Conservation (phyloP, 352 stramenopile genomes). For the Phytophthora fragariaefolia region DNA sequence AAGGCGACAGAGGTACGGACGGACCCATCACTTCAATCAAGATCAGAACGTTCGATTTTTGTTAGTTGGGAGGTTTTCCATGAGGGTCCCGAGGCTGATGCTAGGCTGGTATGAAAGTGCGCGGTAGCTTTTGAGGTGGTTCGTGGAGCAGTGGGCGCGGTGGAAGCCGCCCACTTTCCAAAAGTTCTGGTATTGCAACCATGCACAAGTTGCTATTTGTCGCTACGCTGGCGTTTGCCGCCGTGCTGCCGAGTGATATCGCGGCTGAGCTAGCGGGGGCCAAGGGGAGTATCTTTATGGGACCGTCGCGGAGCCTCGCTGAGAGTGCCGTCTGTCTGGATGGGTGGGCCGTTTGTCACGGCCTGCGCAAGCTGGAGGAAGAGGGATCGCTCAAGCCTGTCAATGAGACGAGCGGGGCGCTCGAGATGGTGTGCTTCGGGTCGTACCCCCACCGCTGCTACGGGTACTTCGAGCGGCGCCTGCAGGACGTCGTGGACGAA, state of each 20-base stretch:
- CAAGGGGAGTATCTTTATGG: not conserved
- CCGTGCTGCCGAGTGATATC: not conserved
- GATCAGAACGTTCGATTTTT: no score
- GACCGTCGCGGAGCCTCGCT: not conserved
- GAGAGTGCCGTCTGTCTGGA: not conserved
- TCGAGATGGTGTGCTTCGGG: conserved; percentile 12
- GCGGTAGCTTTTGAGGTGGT: no score
- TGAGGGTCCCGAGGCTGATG: no score
- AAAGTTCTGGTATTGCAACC: not conserved
- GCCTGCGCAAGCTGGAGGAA: no score
- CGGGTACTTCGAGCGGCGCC: not conserved
- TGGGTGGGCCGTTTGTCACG: no score
- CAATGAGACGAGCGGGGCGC: not conserved
- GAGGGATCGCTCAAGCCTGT: no score
- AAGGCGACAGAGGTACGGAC: not conserved
- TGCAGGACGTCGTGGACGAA: conserved; percentile 9
- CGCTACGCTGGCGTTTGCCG: not conserved
- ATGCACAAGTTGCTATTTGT: not conserved
- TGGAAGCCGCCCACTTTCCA: no score
- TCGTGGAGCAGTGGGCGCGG: no score
- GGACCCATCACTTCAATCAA: not conserved
- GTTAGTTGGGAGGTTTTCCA: no score
- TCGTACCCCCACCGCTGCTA: conserved; percentile 13
- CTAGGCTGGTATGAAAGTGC: no score
- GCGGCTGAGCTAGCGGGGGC: not conserved